Evolutionary conservation across 306 rosid species (phyloP).

Genomic region (Purshia tridentata): DNA sequence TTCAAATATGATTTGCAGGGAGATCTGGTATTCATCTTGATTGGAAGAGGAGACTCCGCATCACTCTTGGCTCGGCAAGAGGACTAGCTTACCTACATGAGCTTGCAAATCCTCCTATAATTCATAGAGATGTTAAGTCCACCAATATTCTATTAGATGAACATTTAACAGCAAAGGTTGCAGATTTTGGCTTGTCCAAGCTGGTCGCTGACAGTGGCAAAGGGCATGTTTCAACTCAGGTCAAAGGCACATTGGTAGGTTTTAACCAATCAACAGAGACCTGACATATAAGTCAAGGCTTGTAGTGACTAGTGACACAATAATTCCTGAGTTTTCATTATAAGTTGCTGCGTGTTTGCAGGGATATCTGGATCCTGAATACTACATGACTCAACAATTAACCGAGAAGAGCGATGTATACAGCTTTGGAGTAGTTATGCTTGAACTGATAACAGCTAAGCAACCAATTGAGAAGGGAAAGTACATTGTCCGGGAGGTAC

Average conservation of each 20-base stretch:
- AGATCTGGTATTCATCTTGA: conserved; percentile 73
- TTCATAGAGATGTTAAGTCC: conserved; percentile 90
- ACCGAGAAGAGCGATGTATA: conserved; percentile 91
- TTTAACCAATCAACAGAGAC: background rate
- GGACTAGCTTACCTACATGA: conserved; percentile 95
- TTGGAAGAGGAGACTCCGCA: conserved; percentile 93
- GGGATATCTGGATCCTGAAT: conserved; percentile 97
- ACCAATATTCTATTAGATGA: conserved; percentile 81
- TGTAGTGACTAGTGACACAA: background rate
- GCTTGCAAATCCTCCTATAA: conserved; percentile 95
- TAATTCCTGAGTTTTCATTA: background rate
- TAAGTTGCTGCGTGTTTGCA: conserved; percentile 27
- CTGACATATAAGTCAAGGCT: too few species aligned
- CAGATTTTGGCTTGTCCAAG: conserved; percentile 96
- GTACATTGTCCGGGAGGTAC: conserved; percentile 74
- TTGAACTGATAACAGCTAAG: conserved; percentile 73
- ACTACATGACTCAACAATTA: conserved; percentile 88
- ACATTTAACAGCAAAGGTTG: conserved; percentile 80
- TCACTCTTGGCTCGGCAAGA: conserved; percentile 93
- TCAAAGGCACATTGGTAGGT: conserved; percentile 90
- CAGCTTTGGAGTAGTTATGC: conserved; percentile 91
- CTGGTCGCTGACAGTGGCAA: conserved; percentile 66
- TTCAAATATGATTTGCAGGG: conserved; percentile 46
- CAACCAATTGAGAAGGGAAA: conserved; percentile 90
- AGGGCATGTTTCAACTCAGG: conserved; percentile 94